These are phyloP conservation scores for Neurospora tetraspora DNA, from an alignment of 495 filamentous ascomycete genomes.

Conservation along the genomic window DNA sequence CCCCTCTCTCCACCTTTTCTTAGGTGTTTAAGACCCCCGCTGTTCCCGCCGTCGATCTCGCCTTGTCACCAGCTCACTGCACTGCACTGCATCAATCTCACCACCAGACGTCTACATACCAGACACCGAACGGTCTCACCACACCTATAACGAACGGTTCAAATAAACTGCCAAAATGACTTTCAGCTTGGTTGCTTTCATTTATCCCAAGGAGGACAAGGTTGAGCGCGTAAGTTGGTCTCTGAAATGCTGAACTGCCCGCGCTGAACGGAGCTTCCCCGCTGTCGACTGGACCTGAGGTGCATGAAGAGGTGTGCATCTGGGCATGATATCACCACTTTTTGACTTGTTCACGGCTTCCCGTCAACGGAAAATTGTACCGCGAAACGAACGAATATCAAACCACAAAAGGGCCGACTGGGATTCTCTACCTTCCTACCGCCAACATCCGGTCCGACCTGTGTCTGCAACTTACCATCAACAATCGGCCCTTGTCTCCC, in stretches of 20 bases:
- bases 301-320: not conserved
- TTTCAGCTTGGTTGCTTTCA: conserved; percentile 8
- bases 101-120: not conserved
- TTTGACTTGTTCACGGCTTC: not conserved
- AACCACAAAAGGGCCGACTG: not conserved
- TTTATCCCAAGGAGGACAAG: conserved; percentile 16
- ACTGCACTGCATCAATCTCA: not conserved
- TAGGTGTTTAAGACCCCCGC: not conserved
- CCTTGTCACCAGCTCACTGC: not conserved
- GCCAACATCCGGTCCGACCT: not conserved
- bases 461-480: not conserved
- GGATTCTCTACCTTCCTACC: not conserved
- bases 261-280: not conserved
- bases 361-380: not conserved
- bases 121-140: not conserved
- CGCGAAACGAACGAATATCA: not conserved
- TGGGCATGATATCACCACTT: not conserved
- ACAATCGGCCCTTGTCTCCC: not conserved
- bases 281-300: not conserved
- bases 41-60: not conserved
- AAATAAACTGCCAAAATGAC: conserved; percentile 6
- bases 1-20: not conserved
- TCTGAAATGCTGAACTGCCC: not conserved
- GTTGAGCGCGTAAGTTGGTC: conserved; percentile 12
- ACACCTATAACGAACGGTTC: not conserved